Percentiles rank a stretch among this genome's conserved stretches.
phyloP scores from a whole-genome alignment of 352 stramenopile genomes.

The Globisporangium heterothallicum region DNA sequence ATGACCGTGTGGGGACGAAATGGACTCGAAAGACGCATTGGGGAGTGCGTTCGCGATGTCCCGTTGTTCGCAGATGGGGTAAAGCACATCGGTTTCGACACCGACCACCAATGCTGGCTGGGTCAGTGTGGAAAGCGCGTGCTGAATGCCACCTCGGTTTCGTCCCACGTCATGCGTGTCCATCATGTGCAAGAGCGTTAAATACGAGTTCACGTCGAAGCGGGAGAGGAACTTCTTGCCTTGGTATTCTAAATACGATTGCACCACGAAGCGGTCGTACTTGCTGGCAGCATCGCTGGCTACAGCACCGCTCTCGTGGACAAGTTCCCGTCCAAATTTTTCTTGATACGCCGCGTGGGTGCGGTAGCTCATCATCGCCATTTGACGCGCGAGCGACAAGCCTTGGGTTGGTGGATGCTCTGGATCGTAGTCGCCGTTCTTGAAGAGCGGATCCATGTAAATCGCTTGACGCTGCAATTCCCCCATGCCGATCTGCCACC shows the following conservation, averaged over 20 bases:
- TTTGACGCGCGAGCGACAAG: constrained; percentile 90
- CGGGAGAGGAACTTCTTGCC: constrained; percentile 94
- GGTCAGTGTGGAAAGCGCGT: constrained; percentile 43
- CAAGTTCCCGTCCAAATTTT: constrained; percentile 88
- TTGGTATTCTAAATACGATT: constrained; percentile 89
- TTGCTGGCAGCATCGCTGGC: constrained; percentile 14
- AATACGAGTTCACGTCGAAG: constrained; percentile 95
- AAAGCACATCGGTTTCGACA: constrained; percentile 94
- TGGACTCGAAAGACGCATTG: constrained; percentile 80
- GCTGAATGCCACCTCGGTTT: constrained; percentile 69
- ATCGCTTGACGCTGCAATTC: constrained; percentile 96
- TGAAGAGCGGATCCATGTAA: constrained; percentile 92
- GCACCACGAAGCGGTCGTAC: constrained; percentile 54
- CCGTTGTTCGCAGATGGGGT: constrained; percentile 91
- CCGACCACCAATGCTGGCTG: constrained; percentile 90
- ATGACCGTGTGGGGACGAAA: constrained; percentile 91
- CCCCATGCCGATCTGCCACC: constrained; percentile 95
- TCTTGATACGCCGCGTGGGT: constrained; percentile 87
- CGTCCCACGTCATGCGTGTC: constrained; percentile 93
- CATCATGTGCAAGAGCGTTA: constrained; percentile 95
- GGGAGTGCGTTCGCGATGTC: constrained; percentile 80
- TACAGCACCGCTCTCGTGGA: too few species aligned
- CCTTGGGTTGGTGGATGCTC: constrained; percentile 63
- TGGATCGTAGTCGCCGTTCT: constrained; percentile 69
- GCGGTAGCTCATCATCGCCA: constrained; percentile 97